Evolutionary conservation across 2,329 filamentous ascomycete species (phyloP).

Genomic region (Acarospora socialis): DNA sequence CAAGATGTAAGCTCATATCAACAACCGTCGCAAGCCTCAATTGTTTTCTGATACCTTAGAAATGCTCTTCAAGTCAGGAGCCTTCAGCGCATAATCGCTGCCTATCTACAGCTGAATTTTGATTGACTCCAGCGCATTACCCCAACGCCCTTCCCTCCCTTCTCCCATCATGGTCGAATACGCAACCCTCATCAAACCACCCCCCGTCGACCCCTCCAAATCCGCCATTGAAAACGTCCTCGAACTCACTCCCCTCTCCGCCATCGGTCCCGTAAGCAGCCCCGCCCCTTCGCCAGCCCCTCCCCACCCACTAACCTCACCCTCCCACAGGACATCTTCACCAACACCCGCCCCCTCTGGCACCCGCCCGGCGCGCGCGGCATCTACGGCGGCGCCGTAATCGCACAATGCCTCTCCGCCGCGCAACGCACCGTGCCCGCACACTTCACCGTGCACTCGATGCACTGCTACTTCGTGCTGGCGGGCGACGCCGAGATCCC

Average conservation of each 20-base stretch:
- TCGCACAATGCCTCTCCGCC: conserved; percentile 78
- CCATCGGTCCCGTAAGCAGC: conserved; percentile 54
- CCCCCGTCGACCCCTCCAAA: conserved; percentile 55
- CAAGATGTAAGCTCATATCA: no score
- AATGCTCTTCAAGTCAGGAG: no score
- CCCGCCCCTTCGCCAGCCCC: background rate
- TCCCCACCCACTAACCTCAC: conserved; percentile 1
- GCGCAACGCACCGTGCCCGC: conserved; percentile 74
- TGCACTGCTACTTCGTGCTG: conserved; percentile 98
- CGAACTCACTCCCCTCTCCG: conserved; percentile 64
- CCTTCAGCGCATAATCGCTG: no score
- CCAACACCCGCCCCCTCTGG: conserved; percentile 84
- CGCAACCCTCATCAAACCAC: conserved; percentile 57
- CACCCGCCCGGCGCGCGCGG: conserved; percentile 83
- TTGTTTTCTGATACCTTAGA: no score
- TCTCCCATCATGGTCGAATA: no score
- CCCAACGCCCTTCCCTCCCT: no score
- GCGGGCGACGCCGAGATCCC: conserved; percentile 74
- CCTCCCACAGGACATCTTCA: conserved; percentile 65
- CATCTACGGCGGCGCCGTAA: conserved; percentile 85
- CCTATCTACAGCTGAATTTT: no score
- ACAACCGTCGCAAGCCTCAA: no score
- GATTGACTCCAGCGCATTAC: no score
- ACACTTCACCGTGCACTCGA: conserved; percentile 77
- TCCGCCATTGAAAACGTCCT: conserved; percentile 79